Percentiles rank a stretch among this genome's conserved stretches.
These are phyloP conservation scores for Penicillium roqueforti DNA, from an alignment of 495 filamentous ascomycete species.

Conservation along the genomic window DNA sequence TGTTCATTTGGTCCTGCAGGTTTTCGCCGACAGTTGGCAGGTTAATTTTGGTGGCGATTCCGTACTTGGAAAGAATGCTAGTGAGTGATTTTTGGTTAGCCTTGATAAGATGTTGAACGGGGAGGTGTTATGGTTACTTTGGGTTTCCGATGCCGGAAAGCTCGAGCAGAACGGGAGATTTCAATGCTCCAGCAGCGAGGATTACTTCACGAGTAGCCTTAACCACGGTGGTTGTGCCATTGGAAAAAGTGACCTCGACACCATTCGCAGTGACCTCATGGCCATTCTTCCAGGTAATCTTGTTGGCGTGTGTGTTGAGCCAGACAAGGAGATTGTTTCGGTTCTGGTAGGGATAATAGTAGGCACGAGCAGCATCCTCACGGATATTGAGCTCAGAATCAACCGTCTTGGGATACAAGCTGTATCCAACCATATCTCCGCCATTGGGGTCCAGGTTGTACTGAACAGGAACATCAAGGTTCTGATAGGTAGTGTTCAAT, in stretches of 20 bases:
- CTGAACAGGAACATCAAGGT: constrained; percentile 12
- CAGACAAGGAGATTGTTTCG: constrained; percentile 22
- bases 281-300: constrained; percentile 20
- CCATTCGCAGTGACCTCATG: constrained; percentile 13
- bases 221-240: constrained; percentile 16
- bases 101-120: not conserved
- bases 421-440: constrained; percentile 23
- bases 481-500: constrained; percentile 22
- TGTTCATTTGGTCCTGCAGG: constrained; percentile 26
- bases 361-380: constrained; percentile 25
- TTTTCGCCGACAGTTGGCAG: constrained; percentile 23
- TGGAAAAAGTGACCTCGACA: constrained; percentile 19
- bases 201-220: constrained; percentile 22
- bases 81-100: not conserved
- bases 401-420: constrained; percentile 21
- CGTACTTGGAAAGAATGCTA: constrained; percentile 19
- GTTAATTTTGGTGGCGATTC: constrained; percentile 17
- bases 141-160: constrained; percentile 18
- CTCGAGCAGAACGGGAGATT: constrained; percentile 18
- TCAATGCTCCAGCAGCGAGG: constrained; percentile 18
- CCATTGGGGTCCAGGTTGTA: constrained; percentile 23
- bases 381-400: constrained; percentile 22
- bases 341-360: constrained; percentile 22
- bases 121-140: constrained; percentile 11
- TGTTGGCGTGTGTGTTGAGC: constrained; percentile 21